These are phyloP conservation scores for Nemania diffusa DNA, from an alignment of 2,329 filamentous ascomycete genomes.

Conservation along the genomic window DNA sequence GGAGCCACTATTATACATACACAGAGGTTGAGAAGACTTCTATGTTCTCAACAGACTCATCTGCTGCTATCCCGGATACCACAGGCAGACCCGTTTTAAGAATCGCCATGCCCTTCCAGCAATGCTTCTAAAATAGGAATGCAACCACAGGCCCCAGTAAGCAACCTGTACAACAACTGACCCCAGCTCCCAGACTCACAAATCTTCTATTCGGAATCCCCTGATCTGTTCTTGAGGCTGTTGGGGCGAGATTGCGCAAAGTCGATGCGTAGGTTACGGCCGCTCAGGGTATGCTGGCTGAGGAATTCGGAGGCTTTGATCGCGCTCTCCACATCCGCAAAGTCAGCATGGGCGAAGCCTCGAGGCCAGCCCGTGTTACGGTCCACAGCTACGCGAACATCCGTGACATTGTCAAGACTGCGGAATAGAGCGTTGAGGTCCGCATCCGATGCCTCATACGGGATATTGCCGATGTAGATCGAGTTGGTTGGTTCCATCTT, in stretches of 20 bases:
- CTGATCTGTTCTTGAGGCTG: not conserved
- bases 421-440: constrained; percentile 84
- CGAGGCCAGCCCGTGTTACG: constrained; percentile 81
- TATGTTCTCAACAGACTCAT: not conserved
- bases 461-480: constrained; percentile 86
- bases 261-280: constrained; percentile 73
- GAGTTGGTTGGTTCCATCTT: constrained; percentile 65
- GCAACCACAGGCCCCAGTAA: constrained; percentile 17
- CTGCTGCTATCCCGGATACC: not conserved
- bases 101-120: constrained; percentile 6
- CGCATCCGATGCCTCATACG: constrained; percentile 84
- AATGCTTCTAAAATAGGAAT: constrained; percentile 13
- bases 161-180: constrained; percentile 20
- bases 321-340: constrained; percentile 75
- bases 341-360: constrained; percentile 88
- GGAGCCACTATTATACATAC: constrained; percentile 28
- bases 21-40: constrained; percentile 27
- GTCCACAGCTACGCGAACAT: constrained; percentile 86
- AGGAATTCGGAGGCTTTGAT: constrained; percentile 67
- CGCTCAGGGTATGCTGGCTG: constrained; percentile 67
- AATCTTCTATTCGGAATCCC: too few relatives aligned
- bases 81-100: not conserved
- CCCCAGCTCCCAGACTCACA: constrained; percentile 2
- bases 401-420: constrained; percentile 73
- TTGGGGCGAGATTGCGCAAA: constrained; percentile 56